Conservation (phyloP, 805 yeast species). For the Saturnispora zaruensis region DNA sequence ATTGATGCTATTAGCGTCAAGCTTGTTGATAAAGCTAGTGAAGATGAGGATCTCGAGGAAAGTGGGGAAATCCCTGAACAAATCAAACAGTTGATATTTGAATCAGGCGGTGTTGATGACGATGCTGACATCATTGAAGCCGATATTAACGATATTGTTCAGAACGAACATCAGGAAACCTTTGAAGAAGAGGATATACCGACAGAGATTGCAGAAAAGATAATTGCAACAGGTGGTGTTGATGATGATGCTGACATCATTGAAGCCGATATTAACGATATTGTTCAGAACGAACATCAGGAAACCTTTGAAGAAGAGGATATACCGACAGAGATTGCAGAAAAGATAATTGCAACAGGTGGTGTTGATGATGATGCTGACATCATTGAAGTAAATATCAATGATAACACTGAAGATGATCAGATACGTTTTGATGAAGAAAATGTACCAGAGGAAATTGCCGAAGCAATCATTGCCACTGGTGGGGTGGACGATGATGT, state of each 20-base stretch:
- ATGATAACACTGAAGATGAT: neutral
- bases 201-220: conserved; percentile 1
- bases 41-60: neutral
- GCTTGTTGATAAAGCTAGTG: conserved; percentile 2
- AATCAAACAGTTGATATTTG: too few relatives aligned
- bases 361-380: conserved; percentile 6
- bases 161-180: neutral
- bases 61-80: neutral
- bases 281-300: neutral
- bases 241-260: conserved; percentile 1
- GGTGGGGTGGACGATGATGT: conserved; percentile 8
- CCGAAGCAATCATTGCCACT: conserved; percentile 1
- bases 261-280: neutral
- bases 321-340: neutral
- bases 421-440: neutral
- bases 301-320: neutral
- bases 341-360: conserved; percentile 2
- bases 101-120: conserved; percentile 4
- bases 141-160: neutral
- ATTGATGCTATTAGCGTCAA: conserved; percentile 12
- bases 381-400: neutral
- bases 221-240: conserved; percentile 4
- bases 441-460: conserved; percentile 6
- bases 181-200: neutral
- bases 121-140: conserved; percentile 1